Percentiles rank a stretch among this genome's conserved stretches.
Evolutionary conservation across 305 asterid genomes (phyloP).

Genomic region (Nicotiana rustica): DNA sequence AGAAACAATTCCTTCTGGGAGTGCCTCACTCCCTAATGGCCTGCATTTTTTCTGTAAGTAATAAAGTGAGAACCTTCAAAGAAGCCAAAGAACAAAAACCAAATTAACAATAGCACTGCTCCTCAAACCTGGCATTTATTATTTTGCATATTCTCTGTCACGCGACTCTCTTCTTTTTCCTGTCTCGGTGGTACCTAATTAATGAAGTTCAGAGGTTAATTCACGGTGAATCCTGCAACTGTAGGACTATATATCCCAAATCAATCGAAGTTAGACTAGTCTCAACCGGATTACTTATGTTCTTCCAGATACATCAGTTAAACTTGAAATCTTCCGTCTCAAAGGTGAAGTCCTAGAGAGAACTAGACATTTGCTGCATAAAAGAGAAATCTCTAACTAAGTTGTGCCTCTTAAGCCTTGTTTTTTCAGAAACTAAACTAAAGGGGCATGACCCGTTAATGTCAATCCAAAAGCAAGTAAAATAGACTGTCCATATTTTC

Average conservation of each 20-base stretch:
- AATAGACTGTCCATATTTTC: not conserved
- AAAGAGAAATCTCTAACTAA: slow-evolving; percentile 21
- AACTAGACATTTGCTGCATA: slow-evolving; percentile 1
- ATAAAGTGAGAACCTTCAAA: slow-evolving; percentile 31
- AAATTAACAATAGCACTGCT: slow-evolving; percentile 14
- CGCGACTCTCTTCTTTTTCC: slow-evolving; percentile 38
- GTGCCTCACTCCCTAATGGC: slow-evolving; percentile 69
- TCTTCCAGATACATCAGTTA: slow-evolving; percentile 15
- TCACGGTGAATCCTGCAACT: not conserved
- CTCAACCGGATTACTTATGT: slow-evolving; percentile 8
- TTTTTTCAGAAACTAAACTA: not conserved
- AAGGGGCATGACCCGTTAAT: not conserved
- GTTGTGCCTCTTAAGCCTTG: slow-evolving; percentile 1
- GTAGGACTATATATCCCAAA: not conserved
- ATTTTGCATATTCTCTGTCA: slow-evolving; percentile 36
- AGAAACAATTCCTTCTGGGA: slow-evolving; percentile 85
- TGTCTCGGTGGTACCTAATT: slow-evolving; percentile 44
- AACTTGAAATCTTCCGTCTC: not conserved
- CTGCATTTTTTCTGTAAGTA: slow-evolving; percentile 62
- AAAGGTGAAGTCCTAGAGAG: slow-evolving; percentile 26
- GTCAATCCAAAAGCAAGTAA: not conserved
- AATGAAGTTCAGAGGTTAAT: slow-evolving; percentile 35
- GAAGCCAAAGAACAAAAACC: not conserved
- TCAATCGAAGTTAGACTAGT: not conserved
- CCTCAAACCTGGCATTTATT: slow-evolving; percentile 65